Base-by-base conservation (phyloP, 495 filamentous ascomycete species). In the Podospora sp. region DNA sequence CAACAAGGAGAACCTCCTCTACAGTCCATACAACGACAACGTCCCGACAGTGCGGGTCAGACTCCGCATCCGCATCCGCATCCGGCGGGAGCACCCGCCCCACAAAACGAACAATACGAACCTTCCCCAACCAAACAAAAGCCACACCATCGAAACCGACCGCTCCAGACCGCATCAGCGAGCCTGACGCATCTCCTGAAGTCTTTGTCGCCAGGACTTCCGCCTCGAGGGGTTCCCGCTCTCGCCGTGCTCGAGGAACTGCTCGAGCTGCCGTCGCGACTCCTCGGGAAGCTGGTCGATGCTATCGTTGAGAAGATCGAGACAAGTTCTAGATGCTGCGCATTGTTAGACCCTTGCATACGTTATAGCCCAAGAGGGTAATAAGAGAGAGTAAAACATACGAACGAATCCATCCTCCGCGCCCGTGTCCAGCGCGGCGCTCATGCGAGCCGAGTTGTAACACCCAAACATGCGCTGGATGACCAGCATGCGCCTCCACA, bases 371-470 rank as follows among this genome's bases (percentile, higher is more conserved):
- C 40, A 14, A 58, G 2, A n/a, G 24, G n/a, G 6, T n/a, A 21
- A 25, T 27, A 49, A 21, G 22, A 16, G 21, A 26, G 18, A 57
- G 62, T 18, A 53, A 58, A 20, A 79, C 80, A 71, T 73, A 82
- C 80, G 80, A 69, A 79, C 71, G 40, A 77, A 65, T 29, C 70
- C 67, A 26, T 73, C 52, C 24, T 73, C 69, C 16, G 70, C 73
- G 9, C 73, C 76, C n/a, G 69, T 73, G 11, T 76, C 78, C 24
- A 83, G 65, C 6, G 81, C 81, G 14, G 79, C 77, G 25, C 72
- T 72, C 80, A 83, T 81, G 26, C 81, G 68, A 21, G 81, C 78
- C 8, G 79, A 81, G 51, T 80, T 80, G 64, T 83, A 83, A 68
- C 80, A 82, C 9, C 79, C 77, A 33, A 78, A 82, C 22, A 66